phyloP scores from a whole-genome alignment of 371 early-diverging fungal genomes.

The Dichotomocladium elegans region DNA sequence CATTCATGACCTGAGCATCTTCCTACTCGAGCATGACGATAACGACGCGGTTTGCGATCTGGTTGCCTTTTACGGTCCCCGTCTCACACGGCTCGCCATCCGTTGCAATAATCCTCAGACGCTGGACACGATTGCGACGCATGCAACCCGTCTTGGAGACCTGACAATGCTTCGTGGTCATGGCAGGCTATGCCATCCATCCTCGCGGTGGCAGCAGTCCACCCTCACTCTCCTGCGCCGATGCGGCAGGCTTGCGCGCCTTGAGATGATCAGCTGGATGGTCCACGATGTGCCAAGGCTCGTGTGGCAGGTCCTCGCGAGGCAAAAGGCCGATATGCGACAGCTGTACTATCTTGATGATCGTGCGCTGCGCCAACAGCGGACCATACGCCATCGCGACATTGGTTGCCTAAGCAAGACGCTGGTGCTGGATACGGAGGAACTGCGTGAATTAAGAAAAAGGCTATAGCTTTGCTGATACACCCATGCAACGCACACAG shows the following conservation, averaged over 20 bases:
- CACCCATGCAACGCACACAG: too few relatives aligned
- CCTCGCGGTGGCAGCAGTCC: neutral
- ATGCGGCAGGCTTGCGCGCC: conserved; percentile 17
- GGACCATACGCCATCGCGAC: conserved; percentile 1
- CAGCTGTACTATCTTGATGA: conserved; percentile 10
- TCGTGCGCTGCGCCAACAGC: neutral
- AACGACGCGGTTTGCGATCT: conserved; percentile 22
- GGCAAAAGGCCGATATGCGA: neutral
- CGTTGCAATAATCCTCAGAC: conserved; percentile 30
- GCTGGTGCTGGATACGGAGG: conserved; percentile 11
- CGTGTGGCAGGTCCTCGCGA: conserved; percentile 19
- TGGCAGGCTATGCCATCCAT: neutral
- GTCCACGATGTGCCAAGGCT: conserved; percentile 30
- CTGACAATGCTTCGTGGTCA: conserved; percentile 9
- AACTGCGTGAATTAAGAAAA: conserved; percentile 16
- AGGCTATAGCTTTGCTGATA: too few relatives aligned
- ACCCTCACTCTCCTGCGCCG: conserved; percentile 11
- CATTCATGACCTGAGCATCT: conserved; percentile 22
- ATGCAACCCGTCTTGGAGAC: conserved; percentile 20
- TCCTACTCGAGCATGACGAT: conserved; percentile 36
- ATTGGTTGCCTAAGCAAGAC: conserved; percentile 15
- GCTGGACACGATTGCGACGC: conserved; percentile 21
- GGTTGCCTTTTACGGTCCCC: conserved; percentile 21
- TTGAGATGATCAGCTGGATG: conserved; percentile 39
- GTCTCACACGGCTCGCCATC: conserved; percentile 20